Conservation (phyloP, 441 rosid genomes). For the Gossypium lobatum region DNA sequence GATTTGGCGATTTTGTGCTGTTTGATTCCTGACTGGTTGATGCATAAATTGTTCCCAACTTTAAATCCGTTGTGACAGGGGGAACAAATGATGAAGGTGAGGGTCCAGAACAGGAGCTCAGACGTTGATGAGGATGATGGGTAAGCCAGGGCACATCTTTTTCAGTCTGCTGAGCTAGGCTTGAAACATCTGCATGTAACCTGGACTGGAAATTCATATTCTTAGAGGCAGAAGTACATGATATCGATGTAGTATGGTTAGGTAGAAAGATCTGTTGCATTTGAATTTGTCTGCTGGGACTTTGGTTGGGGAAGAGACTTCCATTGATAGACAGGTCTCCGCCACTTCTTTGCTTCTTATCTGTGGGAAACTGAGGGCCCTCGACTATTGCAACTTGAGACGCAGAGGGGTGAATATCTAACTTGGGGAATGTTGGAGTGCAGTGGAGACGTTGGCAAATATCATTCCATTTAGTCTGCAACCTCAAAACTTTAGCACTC, state of each 20-base stretch:
- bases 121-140: constrained; percentile 14
- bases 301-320: constrained; percentile 16
- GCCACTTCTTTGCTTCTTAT: constrained; percentile 23
- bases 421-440: constrained; percentile 29
- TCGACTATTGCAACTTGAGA: constrained; percentile 23
- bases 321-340: constrained; percentile 19
- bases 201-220: constrained; percentile 24
- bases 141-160: constrained; percentile 18
- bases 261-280: constrained; percentile 18
- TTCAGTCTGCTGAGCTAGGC: constrained; percentile 20
- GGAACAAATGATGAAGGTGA: constrained; percentile 33
- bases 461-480: constrained; percentile 59
- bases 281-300: constrained; percentile 15
- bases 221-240: constrained; percentile 16
- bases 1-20: constrained; percentile 20
- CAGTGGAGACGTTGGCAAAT: constrained; percentile 50
- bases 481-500: constrained; percentile 30
- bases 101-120: constrained; percentile 19
- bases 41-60: constrained; percentile 47
- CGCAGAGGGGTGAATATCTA: constrained; percentile 22
- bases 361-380: constrained; percentile 23
- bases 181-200: constrained; percentile 22
- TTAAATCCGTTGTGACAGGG: constrained; percentile 57
- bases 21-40: constrained; percentile 33
- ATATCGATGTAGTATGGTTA: background rate